Base-by-base conservation (phyloP, 2,329 filamentous ascomycete species). In the Salinomyces thailandicus region DNA sequence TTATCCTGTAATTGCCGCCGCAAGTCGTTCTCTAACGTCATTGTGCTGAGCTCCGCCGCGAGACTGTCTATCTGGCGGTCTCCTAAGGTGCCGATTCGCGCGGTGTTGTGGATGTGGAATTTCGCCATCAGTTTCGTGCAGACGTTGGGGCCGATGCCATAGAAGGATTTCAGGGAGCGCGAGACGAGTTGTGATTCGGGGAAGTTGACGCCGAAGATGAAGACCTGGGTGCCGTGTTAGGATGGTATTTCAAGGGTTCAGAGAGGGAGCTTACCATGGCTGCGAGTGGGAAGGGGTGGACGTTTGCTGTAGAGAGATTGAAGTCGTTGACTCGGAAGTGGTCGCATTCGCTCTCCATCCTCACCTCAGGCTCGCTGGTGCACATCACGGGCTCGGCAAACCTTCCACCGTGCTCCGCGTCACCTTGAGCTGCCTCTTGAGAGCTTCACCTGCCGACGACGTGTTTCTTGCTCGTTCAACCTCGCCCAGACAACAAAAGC, bases 1-100 rank as follows among this genome's bases (percentile, higher is more conserved):
- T 96, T 91, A 33, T 94, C 85, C 52, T 80, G 72, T 24, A 95
- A 64, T 41, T 84, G 67, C 56, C 81, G 75, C 53, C 77, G 71
- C 46, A 93, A 71, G 53, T 96, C 87, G 60, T 82, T 93, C 62
- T 95, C 91, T 52, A 96, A 85, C 42, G 82, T 93, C 85, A 98
- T 87, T 37, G 78, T 79, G 12, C 85, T 84, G 27, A 98, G 69
- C 54, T 93, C 85, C 34, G 81, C 81, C 15, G 82, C 91, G 42
- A 98, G 69, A 36, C 82, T 80, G 35, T 85, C 79, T 49, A 94
- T 67, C 42, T 85, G 87, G 58, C 81, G 78, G 41, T 79, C 76
- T 30, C 76, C 71, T 14, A 98, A 66, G 5, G 76, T 71, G 58
- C 82, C 83, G 49, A 96, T 70, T 55, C 79, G 82, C 47, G 84